Conservation (phyloP, 1,284 basidiomycete genomes). For the Vanrija pseudolonga region DNA sequence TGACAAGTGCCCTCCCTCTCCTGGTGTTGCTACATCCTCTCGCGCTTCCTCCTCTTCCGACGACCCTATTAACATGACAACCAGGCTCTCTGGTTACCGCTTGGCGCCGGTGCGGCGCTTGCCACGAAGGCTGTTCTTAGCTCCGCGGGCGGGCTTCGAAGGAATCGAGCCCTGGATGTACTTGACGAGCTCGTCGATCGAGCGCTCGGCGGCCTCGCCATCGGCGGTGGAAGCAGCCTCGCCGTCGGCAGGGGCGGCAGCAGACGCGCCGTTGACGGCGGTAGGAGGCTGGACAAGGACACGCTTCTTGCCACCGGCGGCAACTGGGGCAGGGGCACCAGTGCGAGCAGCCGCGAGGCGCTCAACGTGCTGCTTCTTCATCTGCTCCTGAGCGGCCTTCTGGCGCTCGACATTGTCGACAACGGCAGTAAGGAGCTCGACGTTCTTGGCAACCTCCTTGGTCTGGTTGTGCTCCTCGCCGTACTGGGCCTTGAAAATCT, state of each 20-base stretch:
- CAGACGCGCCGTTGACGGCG: constrained; percentile 9
- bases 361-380: constrained; percentile 37
- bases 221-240: constrained; percentile 11
- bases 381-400: constrained; percentile 40
- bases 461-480: constrained; percentile 48
- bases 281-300: constrained; percentile 4
- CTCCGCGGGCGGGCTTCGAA: constrained; percentile 23
- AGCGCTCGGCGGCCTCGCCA: constrained; percentile 9
- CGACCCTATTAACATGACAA: not conserved
- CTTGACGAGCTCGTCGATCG: constrained; percentile 50
- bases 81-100: constrained; percentile 8
- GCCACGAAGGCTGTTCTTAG: constrained; percentile 46
- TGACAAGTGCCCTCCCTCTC: not conserved
- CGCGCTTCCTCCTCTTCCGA: not conserved
- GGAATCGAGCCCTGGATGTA: constrained; percentile 46
- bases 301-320: constrained; percentile 7
- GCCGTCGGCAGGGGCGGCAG: constrained; percentile 7
- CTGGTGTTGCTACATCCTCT: not conserved
- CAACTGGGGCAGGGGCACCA: constrained; percentile 7
- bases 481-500: constrained; percentile 47
- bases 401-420: constrained; percentile 46
- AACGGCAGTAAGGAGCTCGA: constrained; percentile 46
- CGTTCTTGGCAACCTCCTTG: constrained; percentile 50
- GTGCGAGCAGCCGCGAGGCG: constrained; percentile 33
- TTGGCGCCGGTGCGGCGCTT: constrained; percentile 49